Conservation (phyloP, 2,329 filamentous ascomycete genomes). For the Pseudogymnoascus sp. region DNA sequence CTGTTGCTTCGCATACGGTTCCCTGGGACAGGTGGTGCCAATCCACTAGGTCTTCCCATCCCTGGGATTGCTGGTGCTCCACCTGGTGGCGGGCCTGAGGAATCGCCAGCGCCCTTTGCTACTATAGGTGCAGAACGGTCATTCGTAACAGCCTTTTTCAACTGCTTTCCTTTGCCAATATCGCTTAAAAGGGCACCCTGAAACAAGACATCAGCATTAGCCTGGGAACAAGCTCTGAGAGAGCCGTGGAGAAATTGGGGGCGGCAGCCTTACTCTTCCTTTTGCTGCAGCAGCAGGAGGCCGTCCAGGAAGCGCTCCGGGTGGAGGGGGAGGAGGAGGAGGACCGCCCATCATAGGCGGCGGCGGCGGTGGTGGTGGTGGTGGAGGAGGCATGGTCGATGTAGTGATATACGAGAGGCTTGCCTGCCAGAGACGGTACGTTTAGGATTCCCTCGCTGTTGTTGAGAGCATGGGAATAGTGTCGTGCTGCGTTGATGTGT, state of each 20-base stretch:
- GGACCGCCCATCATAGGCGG: conserved; percentile 43
- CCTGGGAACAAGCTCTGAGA: conserved; percentile 12
- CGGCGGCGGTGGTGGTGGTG: conserved; percentile 63
- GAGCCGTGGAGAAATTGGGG: conserved; percentile 18
- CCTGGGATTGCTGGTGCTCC: conserved; percentile 78
- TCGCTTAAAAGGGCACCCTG: conserved; percentile 83
- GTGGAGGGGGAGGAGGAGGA: conserved; percentile 61
- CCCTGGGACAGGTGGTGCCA: conserved; percentile 63
- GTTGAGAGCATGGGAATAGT: background rate
- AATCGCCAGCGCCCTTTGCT: conserved; percentile 46
- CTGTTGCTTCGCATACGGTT: conserved; percentile 78
- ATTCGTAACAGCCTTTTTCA: conserved; percentile 86
- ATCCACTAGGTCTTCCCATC: conserved; percentile 49
- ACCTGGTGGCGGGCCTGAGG: conserved; percentile 55
- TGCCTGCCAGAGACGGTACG: background rate
- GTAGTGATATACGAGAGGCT: background rate
- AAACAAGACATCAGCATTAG: conserved; percentile 19
- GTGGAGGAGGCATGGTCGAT: conserved; percentile 41
- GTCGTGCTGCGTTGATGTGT: background rate
- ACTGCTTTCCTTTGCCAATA: conserved; percentile 69
- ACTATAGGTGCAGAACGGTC: conserved; percentile 80
- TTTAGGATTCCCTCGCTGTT: background rate
- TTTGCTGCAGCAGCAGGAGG: conserved; percentile 45
- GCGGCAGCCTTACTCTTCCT: conserved; percentile 51
- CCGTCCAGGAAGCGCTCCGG: conserved; percentile 48